Evolutionary conservation across 805 yeast genomes (phyloP), one percentile per base, ranked within the genome.

Genomic region (Wickerhamiella shivajii): DNA sequence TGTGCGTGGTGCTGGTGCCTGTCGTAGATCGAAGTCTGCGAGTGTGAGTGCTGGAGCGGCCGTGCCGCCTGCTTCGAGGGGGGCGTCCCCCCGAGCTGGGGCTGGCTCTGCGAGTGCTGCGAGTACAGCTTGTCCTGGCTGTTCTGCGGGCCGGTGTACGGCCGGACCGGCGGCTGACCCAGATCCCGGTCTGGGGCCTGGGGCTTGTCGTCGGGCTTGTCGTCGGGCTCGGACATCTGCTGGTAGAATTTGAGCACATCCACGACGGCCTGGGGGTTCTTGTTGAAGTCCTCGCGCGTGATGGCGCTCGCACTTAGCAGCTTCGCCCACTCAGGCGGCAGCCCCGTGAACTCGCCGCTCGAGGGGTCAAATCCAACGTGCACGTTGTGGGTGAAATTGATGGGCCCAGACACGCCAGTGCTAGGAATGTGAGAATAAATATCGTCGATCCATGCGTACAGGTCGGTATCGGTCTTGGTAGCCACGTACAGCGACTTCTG

Each of bases 261-360:
- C 66, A 77, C 77, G 4, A 90, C 93, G 1, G 94, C 95, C 53
- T 81, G 85, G 2, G 96, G 95, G 55, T 90, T 81, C 40, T 77
- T 79, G 50, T 76, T 75, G 57, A 83, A 93, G 48, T 90, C 98
- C 42, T 71, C 77, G 42, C 69, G 73, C 5, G 94, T 72, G 39
- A 90, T 84, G 34, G 95, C 95, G 47, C 84, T 77, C 2, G 90
- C 79, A 9, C 76, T 67, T 34, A 90, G 63, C 22, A 85, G 62
- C 41, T 71, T 68, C 41, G 83, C 83, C 98, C 98, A 90, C 48
- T 83, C 93, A 18, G 71, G 75, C 0, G 98, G 98, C 27, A 90
- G 61, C 2, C 96, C 97, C 1, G 90, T 81, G 52, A 77, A 87
- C 27, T 79, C 77, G 9, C 95, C 95, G 14, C 83, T 69, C 41